Conservation (phyloP, 139 green algal genomes). For the Pleodorina starrii region DNA sequence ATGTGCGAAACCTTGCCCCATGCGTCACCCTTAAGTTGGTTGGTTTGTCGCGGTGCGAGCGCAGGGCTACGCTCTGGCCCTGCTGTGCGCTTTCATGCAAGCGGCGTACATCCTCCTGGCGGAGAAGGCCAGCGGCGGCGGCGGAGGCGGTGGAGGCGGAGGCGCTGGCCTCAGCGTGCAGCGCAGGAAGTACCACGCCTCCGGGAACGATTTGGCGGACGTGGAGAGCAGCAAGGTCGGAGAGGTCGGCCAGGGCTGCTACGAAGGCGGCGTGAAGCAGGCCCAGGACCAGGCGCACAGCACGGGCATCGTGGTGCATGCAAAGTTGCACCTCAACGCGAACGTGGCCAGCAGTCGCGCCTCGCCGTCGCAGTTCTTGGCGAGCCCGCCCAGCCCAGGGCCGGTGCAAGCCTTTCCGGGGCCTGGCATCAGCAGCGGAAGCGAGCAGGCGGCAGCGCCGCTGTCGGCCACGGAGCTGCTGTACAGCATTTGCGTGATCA, state of each 20-base stretch:
- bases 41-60: background rate
- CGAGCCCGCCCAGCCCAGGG: too few species aligned
- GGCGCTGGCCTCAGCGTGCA: too few species aligned
- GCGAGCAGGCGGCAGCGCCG: background rate
- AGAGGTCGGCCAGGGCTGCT: background rate
- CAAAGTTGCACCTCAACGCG: background rate
- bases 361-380: background rate
- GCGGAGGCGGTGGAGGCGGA: background rate
- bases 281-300: background rate
- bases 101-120: slow-evolving; percentile 73
- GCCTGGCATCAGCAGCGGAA: background rate
- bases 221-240: background rate
- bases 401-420: too few species aligned
- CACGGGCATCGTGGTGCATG: slow-evolving; percentile 24
- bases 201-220: background rate
- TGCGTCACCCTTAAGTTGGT: background rate
- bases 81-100: slow-evolving; percentile 68
- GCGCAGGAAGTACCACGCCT: background rate
- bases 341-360: background rate
- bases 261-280: background rate
- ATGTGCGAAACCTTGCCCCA: too few species aligned
- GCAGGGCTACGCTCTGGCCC: slow-evolving; percentile 65
- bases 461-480: slow-evolving; percentile 71
- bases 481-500: slow-evolving; percentile 77
- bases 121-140: slow-evolving; percentile 8